phyloP scores from a whole-genome alignment of 2,329 filamentous ascomycete species.

The Penicillium verrucosum region DNA sequence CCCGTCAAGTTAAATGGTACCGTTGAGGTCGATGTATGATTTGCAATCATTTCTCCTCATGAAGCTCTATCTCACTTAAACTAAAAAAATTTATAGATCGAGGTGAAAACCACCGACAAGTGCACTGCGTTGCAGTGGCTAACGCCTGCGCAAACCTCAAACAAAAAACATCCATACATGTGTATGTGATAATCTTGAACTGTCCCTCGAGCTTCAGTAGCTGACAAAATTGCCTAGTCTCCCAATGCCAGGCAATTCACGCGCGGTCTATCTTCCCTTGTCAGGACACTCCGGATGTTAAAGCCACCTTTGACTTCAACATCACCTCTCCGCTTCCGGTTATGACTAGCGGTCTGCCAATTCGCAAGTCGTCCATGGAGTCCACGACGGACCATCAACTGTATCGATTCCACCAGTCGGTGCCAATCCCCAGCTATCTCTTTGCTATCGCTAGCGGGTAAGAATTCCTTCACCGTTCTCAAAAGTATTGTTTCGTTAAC shows the following conservation, averaged over 20 bases:
- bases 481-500: not conserved
- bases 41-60: not conserved
- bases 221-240: constrained; percentile 50
- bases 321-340: constrained; percentile 83
- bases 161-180: constrained; percentile 95
- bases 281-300: constrained; percentile 95
- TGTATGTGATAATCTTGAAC: constrained; percentile 45
- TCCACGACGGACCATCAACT: constrained; percentile 57
- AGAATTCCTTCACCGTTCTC: constrained; percentile 8
- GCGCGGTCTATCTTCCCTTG: constrained; percentile 91
- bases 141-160: constrained; percentile 86
- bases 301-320: constrained; percentile 89
- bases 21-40: constrained; percentile 48
- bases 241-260: constrained; percentile 95
- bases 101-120: constrained; percentile 75
- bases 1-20: constrained; percentile 46
- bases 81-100: constrained; percentile 48
- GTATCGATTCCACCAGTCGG: constrained; percentile 83
- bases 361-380: constrained; percentile 50
- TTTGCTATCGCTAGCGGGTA: constrained; percentile 76
- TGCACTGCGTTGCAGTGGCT: constrained; percentile 96
- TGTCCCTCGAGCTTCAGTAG: not conserved
- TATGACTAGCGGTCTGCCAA: constrained; percentile 78
- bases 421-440: constrained; percentile 90
- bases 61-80: constrained; percentile 1